Base-by-base conservation (phyloP, 2,329 filamentous ascomycete genomes). In the Pseudopithomyces chartarum region DNA sequence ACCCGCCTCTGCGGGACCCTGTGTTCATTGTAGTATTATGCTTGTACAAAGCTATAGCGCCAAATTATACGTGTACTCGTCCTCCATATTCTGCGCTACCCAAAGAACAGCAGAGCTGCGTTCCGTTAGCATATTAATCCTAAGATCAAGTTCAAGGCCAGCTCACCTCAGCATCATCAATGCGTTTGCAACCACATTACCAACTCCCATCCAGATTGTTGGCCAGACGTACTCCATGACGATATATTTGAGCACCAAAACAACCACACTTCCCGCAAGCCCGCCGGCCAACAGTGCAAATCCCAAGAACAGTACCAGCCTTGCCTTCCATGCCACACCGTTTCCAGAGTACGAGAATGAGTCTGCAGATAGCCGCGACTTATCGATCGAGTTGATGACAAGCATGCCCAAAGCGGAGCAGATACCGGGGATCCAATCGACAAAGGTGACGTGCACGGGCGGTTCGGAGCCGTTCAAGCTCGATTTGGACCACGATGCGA, bases 41-140 rank as follows among this genome's bases (percentile, higher is more conserved):
- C n/a, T 29, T 17, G 4, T 1, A n/a, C 11, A 15, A 19, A 32
- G 7, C 17, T 59, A 90, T 61, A 90, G 80, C 48, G 86, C 85
- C 59, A 90, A 76, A 66, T 86, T 89, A 74, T 90, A 90, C 29
- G 86, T 88, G 72, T 89, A 90, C 67, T 89, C 87, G 65, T 90
- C 87, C 73, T 90, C 87, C 77, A 90, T 88, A 67, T 89, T 90
- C 79, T 90, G 87, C 50, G 85, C 86, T 26, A 90, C 81, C 87
- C 87, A 90, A 33, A 90, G 81, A 36, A 89, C 84, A 47, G 85
- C 80, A 23, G 85, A 85, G 69, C 86, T 88, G 64, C 17, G 57
- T 11, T 43, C 26, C 29, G 55, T 73, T 55, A 75, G 74, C 57
- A 56, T 46, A 1, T 7, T 52, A 50, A 38, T 43, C 47, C 15